Evolutionary conservation across 306 rosid species (phyloP).

Genomic region (Castanopsis chinensis): DNA sequence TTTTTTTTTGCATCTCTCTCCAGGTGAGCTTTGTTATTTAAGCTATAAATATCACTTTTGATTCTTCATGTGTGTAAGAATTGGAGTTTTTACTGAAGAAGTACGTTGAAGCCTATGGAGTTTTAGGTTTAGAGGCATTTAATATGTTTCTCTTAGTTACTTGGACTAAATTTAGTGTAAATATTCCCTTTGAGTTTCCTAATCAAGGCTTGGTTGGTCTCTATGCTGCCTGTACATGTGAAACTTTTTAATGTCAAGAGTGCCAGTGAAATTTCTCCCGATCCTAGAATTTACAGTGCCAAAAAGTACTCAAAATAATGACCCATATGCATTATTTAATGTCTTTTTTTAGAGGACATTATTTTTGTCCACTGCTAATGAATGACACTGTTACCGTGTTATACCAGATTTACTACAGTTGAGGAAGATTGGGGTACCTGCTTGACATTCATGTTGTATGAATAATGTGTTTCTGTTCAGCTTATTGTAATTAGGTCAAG

Average conservation of each 20-base stretch:
- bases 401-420: no score
- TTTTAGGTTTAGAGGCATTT: neutral
- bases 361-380: neutral
- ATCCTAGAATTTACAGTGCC: neutral
- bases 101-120: no score
- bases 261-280: neutral
- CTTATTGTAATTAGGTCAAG: no score
- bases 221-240: neutral
- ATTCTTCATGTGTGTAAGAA: neutral
- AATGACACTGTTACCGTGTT: no score
- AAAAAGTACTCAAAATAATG: neutral
- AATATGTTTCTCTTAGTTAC: neutral
- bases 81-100: neutral
- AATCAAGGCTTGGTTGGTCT: neutral
- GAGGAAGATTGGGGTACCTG: no score
- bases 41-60: neutral
- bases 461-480: no score
- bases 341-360: neutral
- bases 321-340: neutral
- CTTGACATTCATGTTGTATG: no score
- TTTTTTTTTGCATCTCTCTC: neutral
- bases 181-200: neutral
- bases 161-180: neutral
- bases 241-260: neutral
- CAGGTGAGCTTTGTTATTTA: neutral